A percentile compares a stretch with the other conserved stretches of the same genome.
phyloP scores from a whole-genome alignment of 176 grass and related monocot genomes.

The Aegilops sharonensis region DNA sequence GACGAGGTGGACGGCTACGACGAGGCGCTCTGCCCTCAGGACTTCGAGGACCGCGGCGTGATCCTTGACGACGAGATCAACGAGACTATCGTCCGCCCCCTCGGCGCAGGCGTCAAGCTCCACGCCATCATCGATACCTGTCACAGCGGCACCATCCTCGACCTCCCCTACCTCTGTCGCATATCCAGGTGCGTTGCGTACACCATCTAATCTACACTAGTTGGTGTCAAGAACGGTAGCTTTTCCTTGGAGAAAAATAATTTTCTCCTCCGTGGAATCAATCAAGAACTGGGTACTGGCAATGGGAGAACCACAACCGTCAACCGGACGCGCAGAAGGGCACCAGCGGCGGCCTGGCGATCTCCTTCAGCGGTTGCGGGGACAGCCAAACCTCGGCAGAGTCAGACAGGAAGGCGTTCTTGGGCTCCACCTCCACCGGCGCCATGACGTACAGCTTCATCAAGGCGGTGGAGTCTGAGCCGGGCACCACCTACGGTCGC shows the following conservation, averaged over 20 bases:
- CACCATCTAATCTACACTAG: background rate
- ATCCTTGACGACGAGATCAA: constrained; percentile 72
- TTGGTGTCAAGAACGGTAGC: too few relatives aligned
- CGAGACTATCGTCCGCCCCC: constrained; percentile 43
- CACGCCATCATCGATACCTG: constrained; percentile 88
- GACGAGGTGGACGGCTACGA: constrained; percentile 87
- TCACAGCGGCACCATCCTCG: constrained; percentile 88
- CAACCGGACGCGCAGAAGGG: constrained; percentile 37
- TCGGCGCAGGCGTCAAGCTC: constrained; percentile 64
- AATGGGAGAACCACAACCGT: constrained; percentile 59
- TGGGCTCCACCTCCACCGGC: background rate
- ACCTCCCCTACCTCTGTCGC: constrained; percentile 83
- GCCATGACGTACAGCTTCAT: constrained; percentile 92
- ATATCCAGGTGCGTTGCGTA: constrained; percentile 47
- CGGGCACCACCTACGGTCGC: constrained; percentile 44
- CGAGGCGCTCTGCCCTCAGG: constrained; percentile 79
- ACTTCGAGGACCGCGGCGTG: constrained; percentile 60
- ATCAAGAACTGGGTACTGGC: constrained; percentile 49
- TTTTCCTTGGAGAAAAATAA: too few relatives aligned
- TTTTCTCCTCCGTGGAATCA: too few relatives aligned
- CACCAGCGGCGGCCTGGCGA: constrained; percentile 67
- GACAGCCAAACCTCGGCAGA: constrained; percentile 69
- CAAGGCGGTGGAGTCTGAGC: constrained; percentile 55
- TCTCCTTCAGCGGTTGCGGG: constrained; percentile 84
- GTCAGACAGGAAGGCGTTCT: constrained; percentile 52